A percentile compares a stretch with the other conserved stretches of the same genome.
Evolutionary conservation across 768 basidiomycete genomes (phyloP).

Genomic region (Amanita fuliginea): DNA sequence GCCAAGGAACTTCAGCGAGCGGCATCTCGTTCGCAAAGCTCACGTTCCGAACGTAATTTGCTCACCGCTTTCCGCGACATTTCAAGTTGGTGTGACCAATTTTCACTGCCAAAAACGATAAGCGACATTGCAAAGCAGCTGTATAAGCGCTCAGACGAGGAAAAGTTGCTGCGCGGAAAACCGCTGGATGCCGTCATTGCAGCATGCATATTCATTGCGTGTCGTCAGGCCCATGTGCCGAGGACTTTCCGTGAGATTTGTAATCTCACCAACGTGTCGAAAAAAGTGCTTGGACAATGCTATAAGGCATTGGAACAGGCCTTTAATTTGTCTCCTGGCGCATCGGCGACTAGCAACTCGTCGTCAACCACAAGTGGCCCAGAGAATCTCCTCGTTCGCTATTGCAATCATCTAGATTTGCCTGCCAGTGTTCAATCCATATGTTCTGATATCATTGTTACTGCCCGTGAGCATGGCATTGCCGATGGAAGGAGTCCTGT

Average conservation of each 20-base stretch:
- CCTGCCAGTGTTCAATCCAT: constrained; percentile 75
- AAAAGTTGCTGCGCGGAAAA: constrained; percentile 86
- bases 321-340: constrained; percentile 80
- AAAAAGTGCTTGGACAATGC: constrained; percentile 91
- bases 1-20: constrained; percentile 90
- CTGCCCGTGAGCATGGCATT: constrained; percentile 73
- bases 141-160: constrained; percentile 95
- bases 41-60: constrained; percentile 77
- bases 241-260: constrained; percentile 95
- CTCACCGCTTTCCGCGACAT: constrained; percentile 87
- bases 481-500: constrained; percentile 93
- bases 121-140: constrained; percentile 95
- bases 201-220: constrained; percentile 97
- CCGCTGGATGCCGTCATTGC: constrained; percentile 90
- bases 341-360: constrained; percentile 39
- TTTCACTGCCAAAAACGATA: constrained; percentile 88
- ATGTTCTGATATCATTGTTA: constrained; percentile 72
- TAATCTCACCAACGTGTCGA: constrained; percentile 86
- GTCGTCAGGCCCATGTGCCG: constrained; percentile 90
- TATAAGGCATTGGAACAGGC: constrained; percentile 83
- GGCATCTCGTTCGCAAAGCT: constrained; percentile 67
- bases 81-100: constrained; percentile 89
- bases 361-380: constrained; percentile 53
- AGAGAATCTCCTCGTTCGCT: constrained; percentile 83
- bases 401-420: constrained; percentile 87